phyloP scores from a whole-genome alignment of 345 rosid genomes.

The Raphanus raphanistrum region DNA sequence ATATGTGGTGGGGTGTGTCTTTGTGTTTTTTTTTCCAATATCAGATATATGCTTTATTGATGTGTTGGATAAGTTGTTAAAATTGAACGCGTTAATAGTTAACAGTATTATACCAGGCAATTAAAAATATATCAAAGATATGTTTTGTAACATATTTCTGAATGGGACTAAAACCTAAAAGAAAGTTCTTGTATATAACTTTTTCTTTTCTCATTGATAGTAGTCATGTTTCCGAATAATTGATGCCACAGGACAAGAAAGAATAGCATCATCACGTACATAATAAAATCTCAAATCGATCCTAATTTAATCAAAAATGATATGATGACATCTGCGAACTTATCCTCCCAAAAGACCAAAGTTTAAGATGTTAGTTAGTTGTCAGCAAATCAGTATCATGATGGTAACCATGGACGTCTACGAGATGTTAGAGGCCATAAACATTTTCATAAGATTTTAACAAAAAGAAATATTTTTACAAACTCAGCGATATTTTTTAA shows the following conservation, averaged over 20 bases:
- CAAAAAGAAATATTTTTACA: no score
- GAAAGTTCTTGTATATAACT: not conserved
- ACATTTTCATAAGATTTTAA: no score
- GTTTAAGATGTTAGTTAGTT: not conserved
- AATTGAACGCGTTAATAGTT: not conserved
- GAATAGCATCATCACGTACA: not conserved
- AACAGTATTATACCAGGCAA: no score
- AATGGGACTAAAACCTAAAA: not conserved
- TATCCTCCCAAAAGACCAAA: not conserved
- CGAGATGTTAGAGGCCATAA: no score
- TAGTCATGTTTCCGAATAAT: not conserved
- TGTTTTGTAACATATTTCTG: not conserved
- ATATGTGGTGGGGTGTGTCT: not conserved
- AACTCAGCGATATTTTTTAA: no score
- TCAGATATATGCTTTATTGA: not conserved
- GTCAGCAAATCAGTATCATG: not conserved
- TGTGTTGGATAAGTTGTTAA: not conserved
- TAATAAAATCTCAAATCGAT: not conserved
- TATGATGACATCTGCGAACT: not conserved
- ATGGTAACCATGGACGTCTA: not conserved
- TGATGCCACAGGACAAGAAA: slow-evolving; percentile 4
- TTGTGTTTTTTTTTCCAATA: not conserved
- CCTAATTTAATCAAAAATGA: not conserved
- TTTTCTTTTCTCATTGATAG: not conserved
- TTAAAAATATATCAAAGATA: not conserved